A percentile compares a stretch with the other conserved stretches of the same genome.
Conservation (phyloP, 2,329 filamentous ascomycete species). For the Aureobasidium sp. region DNA sequence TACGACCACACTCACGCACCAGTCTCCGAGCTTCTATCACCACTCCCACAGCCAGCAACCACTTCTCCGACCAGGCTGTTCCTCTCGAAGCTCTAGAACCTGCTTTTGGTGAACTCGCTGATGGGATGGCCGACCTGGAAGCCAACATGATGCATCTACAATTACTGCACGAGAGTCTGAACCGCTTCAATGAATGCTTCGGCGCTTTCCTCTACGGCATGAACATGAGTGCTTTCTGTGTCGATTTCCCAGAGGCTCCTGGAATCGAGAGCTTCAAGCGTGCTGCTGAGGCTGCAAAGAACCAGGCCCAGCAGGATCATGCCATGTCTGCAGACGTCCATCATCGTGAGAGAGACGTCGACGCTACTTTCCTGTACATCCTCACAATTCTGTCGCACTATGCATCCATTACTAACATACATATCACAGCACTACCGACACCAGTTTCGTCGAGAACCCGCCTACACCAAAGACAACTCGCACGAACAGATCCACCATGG, state of each 20-base stretch:
- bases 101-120: constrained; percentile 84
- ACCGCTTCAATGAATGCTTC: constrained; percentile 92
- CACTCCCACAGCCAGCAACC: constrained; percentile 34
- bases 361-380: constrained; percentile 77
- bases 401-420: neutral
- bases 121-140: constrained; percentile 91
- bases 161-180: constrained; percentile 89
- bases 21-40: constrained; percentile 66
- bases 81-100: constrained; percentile 80
- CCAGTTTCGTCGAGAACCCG: constrained; percentile 83
- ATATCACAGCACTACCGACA: constrained; percentile 69
- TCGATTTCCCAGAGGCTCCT: constrained; percentile 80
- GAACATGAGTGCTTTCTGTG: constrained; percentile 99
- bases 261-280: constrained; percentile 12
- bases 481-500: constrained; percentile 31
- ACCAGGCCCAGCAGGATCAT: constrained; percentile 1
- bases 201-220: constrained; percentile 90
- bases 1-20: constrained; percentile 81
- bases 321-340: constrained; percentile 5
- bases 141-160: constrained; percentile 97
- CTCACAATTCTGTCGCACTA: neutral
- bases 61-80: constrained; percentile 43
- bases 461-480: constrained; percentile 34
- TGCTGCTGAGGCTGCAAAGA: constrained; percentile 4
- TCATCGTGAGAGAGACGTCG: constrained; percentile 38